These are phyloP conservation scores for Bremia lactucae DNA, from an alignment of 352 stramenopile species.

Conservation along the genomic window DNA sequence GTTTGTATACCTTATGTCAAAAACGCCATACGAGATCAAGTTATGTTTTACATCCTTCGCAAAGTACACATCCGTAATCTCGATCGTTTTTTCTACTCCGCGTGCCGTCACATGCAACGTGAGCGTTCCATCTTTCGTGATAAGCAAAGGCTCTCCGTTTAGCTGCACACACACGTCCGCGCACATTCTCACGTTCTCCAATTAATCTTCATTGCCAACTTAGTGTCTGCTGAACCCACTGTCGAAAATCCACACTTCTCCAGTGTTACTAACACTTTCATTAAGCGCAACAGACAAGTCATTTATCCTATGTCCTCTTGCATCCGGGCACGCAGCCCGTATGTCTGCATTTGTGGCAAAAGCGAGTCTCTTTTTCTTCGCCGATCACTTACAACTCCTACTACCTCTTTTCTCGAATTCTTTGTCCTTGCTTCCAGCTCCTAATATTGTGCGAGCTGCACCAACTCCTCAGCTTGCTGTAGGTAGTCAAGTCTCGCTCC, in stretches of 20 bases:
- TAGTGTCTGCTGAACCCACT: background rate
- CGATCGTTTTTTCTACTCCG: too few species aligned
- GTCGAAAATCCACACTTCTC: background rate
- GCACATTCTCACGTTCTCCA: background rate
- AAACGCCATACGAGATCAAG: too few species aligned
- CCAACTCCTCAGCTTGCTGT: too few species aligned
- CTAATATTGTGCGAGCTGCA: background rate
- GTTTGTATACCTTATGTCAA: too few species aligned
- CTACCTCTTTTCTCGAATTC: background rate
- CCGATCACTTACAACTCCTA: background rate
- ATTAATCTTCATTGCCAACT: background rate
- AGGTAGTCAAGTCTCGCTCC: slow-evolving; percentile 1
- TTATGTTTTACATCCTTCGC: too few species aligned
- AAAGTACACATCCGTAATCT: too few species aligned
- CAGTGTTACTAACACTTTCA: background rate
- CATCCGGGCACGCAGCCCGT: background rate
- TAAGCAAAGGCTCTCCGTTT: background rate
- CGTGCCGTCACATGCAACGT: too few species aligned
- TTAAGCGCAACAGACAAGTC: background rate
- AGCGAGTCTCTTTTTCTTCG: background rate
- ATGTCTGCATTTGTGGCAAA: background rate
- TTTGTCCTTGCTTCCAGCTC: too few species aligned
- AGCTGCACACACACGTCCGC: background rate
- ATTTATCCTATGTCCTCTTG: background rate
- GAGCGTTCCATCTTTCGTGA: background rate